Evolutionary conservation across 1,139 yeast species (phyloP).

Genomic region (Nakaseomyces glabratus): DNA sequence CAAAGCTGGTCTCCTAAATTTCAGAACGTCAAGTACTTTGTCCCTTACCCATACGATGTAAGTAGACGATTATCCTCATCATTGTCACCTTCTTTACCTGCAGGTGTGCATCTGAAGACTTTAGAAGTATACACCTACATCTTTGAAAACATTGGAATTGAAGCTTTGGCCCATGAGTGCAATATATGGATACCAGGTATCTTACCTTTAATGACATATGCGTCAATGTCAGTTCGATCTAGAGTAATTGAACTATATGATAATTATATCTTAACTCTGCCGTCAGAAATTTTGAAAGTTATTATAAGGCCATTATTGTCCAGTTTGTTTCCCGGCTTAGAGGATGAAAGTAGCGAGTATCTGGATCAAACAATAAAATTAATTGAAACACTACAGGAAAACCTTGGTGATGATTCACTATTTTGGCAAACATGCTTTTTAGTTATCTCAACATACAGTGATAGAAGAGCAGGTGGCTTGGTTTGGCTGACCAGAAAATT

Average conservation of each 20-base stretch:
- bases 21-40: slow-evolving; percentile 41
- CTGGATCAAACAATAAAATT: slow-evolving; percentile 52
- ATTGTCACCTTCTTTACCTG: slow-evolving; percentile 69
- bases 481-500: slow-evolving; percentile 62
- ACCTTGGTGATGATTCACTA: slow-evolving; percentile 55
- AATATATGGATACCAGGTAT: slow-evolving; percentile 84
- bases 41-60: slow-evolving; percentile 34
- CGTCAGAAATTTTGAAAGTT: slow-evolving; percentile 40
- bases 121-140: slow-evolving; percentile 65
- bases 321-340: slow-evolving; percentile 77
- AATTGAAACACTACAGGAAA: slow-evolving; percentile 51
- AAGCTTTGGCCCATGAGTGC: slow-evolving; percentile 43
- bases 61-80: slow-evolving; percentile 39
- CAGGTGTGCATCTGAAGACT: slow-evolving; percentile 91
- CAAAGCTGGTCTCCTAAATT: slow-evolving; percentile 51
- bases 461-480: slow-evolving; percentile 73
- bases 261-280: slow-evolving; percentile 46
- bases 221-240: slow-evolving; percentile 82
- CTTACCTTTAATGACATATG: slow-evolving; percentile 75
- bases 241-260: slow-evolving; percentile 55
- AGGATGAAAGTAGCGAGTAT: slow-evolving; percentile 82
- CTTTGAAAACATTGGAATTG: slow-evolving; percentile 51
- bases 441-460: slow-evolving; percentile 68
- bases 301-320: slow-evolving; percentile 62
- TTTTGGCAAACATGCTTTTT: slow-evolving; percentile 83